Evolutionary conservation across 768 basidiomycete genomes (phyloP).

Genomic region (Collybia nuda): DNA sequence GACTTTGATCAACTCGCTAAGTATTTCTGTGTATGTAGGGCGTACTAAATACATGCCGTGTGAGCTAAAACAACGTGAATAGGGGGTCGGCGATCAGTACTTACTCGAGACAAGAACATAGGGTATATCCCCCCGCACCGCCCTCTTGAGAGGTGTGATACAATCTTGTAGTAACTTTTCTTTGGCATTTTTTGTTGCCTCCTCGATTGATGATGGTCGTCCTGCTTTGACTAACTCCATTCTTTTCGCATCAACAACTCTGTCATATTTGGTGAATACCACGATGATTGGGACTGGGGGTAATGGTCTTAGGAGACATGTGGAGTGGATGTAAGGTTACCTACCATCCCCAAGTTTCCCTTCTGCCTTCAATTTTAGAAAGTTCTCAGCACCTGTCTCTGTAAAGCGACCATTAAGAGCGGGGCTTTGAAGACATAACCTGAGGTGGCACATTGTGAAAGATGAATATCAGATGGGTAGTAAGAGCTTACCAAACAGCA

Average conservation of each 20-base stretch:
- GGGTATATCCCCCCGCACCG: not conserved
- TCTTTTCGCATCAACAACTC: constrained; percentile 9
- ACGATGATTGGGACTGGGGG: constrained; percentile 24
- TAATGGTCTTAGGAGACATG: too few species aligned
- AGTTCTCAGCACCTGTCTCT: constrained; percentile 22
- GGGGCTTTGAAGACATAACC: constrained; percentile 24
- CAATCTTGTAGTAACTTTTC: too few species aligned
- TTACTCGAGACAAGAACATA: not conserved
- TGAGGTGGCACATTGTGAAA: not conserved
- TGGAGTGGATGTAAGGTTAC: too few species aligned
- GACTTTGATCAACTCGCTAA: too few species aligned
- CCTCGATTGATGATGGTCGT: too few species aligned
- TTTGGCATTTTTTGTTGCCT: too few species aligned
- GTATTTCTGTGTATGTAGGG: too few species aligned
- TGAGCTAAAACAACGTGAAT: too few species aligned
- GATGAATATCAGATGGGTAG: too few species aligned
- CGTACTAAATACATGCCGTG: too few species aligned
- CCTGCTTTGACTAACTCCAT: too few species aligned
- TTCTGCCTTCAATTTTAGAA: constrained; percentile 13
- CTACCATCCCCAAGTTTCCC: not conserved
- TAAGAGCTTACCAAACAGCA: constrained; percentile 23
- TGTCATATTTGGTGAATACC: constrained; percentile 32
- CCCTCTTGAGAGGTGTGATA: not conserved
- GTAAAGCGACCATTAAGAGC: constrained; percentile 13
- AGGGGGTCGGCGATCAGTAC: not conserved